Evolutionary conservation across 2,329 filamentous ascomycete species (phyloP).

Genomic region (Periconia sp.): DNA sequence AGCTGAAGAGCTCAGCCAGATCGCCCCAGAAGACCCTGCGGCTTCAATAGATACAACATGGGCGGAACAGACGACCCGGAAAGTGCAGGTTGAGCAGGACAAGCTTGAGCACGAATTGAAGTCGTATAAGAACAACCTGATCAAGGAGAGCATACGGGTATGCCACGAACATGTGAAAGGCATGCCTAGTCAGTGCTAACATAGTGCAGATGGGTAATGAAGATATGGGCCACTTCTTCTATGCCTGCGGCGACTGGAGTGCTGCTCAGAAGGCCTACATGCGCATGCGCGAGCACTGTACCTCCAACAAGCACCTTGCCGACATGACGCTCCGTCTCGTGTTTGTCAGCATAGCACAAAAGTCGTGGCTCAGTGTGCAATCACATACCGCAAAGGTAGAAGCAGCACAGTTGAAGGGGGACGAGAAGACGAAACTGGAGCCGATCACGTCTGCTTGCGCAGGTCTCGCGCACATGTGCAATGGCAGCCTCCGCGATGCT

Average conservation of each 20-base stretch:
- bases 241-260: constrained; percentile 75
- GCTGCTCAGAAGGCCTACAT: constrained; percentile 78
- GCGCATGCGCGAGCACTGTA: constrained; percentile 91
- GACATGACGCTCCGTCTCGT: constrained; percentile 83
- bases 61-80: constrained; percentile 71
- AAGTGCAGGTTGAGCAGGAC: constrained; percentile 72
- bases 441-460: constrained; percentile 70
- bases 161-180: constrained; percentile 11
- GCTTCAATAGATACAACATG: constrained; percentile 73
- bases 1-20: constrained; percentile 67
- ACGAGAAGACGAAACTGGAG: constrained; percentile 63
- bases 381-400: constrained; percentile 65
- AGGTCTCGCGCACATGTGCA: constrained; percentile 66
- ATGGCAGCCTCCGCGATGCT: constrained; percentile 67
- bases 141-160: constrained; percentile 95
- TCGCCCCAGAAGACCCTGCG: constrained; percentile 71
- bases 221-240: constrained; percentile 84
- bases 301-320: constrained; percentile 79
- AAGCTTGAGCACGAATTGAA: constrained; percentile 86
- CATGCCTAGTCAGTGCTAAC: constrained; percentile 9
- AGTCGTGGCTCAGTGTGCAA: constrained; percentile 75
- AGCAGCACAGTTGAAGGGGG: constrained; percentile 59
- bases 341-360: constrained; percentile 74
- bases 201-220: constrained; percentile 85
- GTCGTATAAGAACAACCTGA: constrained; percentile 93